Percentiles rank a stretch among this genome's conserved stretches.
Evolutionary conservation across 2,329 filamentous ascomycete genomes (phyloP).

Genomic region (Tolypocladium tropicale): DNA sequence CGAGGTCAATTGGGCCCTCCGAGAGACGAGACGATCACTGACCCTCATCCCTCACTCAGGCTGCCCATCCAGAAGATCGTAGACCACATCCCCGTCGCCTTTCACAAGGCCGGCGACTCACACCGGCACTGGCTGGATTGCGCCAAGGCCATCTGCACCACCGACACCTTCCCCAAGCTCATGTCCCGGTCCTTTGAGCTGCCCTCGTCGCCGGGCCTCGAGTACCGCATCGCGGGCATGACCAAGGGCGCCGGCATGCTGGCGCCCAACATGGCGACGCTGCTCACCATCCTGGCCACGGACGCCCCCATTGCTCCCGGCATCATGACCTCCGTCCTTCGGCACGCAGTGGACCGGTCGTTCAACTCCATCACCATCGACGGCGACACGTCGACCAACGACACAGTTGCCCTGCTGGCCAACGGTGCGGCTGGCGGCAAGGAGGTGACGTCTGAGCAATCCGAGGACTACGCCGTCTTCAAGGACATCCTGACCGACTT

Average conservation of each 20-base stretch:
- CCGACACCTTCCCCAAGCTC: conserved; percentile 96
- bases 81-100: conserved; percentile 66
- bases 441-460: conserved; percentile 44
- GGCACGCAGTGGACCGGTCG: conserved; percentile 65
- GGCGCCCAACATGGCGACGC: conserved; percentile 96
- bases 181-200: conserved; percentile 75
- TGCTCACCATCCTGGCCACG: conserved; percentile 84
- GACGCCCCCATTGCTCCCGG: conserved; percentile 68
- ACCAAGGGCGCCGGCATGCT: conserved; percentile 99
- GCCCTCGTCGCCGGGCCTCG: conserved; percentile 63
- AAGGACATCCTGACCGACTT: conserved; percentile 63
- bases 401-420: conserved; percentile 88
- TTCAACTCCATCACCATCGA: conserved; percentile 98
- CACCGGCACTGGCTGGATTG: conserved; percentile 82
- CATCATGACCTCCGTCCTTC: conserved; percentile 60
- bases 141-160: conserved; percentile 91
- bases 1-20: neutral
- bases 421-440: conserved; percentile 82
- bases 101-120: conserved; percentile 57
- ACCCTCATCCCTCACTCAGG: conserved; percentile 32
- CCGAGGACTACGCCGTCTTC: conserved; percentile 60
- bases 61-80: conserved; percentile 89
- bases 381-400: conserved; percentile 95
- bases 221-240: conserved; percentile 85
- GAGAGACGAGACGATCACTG: conserved; percentile 1